Base-by-base conservation (phyloP, 768 basidiomycete genomes). In the Chiua virens region DNA sequence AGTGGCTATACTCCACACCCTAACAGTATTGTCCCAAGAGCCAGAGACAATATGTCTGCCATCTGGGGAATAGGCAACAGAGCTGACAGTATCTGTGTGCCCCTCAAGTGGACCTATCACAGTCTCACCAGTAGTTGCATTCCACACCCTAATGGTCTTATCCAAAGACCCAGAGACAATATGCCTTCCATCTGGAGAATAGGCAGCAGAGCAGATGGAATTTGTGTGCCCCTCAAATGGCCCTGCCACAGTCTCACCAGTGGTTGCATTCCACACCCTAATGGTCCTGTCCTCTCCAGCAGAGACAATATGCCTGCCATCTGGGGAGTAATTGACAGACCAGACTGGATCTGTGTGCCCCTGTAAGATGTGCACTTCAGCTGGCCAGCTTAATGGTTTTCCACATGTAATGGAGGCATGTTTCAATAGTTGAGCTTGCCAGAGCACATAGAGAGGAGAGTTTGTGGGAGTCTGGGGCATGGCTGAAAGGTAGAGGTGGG, bases 221-320 rank as follows among this genome's bases (percentile, higher is more conserved):
- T n/a, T 10, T 22, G 18, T 49, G 21, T 65, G 56, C 25, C 44
- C 45, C 9, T 46, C 30, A 17, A 45, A 34, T 18, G 44, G 36
- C 38, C 47, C 21, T 30, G 50, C 49, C 38, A 54, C n/a, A 42
- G 23, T 35, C 8, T 44, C 37, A 45, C 46, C 25, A 47, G 47
- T 35, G 22, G 37, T 35, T 27, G 38, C 32, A 45, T 59, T 45
- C 60, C 60, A 67, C 20, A 66, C 17, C n/a, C 48, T 46, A 10
- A 45, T 25, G n/a, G 38, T 54, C 0, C 18, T 36, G 17, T 55
- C 54, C 9, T 1, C 0, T n/a, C 40, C 42, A 4, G 42, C 39
- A 55, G 45, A 40, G 30, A n/a, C 43, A 54, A 55, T 22, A 7
- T 54, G 35, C 2, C 2, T 23, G 2, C 52, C 52, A 55, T 54